A percentile compares a stretch with the other conserved stretches of the same genome.
These are phyloP conservation scores for Globisporangium parvum DNA, from an alignment of 352 stramenopile species.

Conservation along the genomic window DNA sequence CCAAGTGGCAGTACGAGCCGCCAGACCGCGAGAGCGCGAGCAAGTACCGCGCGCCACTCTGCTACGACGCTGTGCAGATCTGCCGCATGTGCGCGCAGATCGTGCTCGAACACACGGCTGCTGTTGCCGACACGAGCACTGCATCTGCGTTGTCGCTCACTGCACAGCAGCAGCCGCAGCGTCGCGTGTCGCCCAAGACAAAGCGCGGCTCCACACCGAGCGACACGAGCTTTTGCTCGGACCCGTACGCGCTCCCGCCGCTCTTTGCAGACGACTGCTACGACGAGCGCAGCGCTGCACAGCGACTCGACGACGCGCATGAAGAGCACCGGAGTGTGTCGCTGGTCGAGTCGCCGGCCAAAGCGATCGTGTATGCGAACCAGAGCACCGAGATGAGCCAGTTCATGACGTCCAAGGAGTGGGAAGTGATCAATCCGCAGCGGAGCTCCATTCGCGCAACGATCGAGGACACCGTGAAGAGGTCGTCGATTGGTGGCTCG, in stretches of 20 bases:
- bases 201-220: conserved; percentile 9
- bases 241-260: conserved; percentile 60
- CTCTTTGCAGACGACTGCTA: conserved; percentile 52
- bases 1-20: conserved; percentile 45
- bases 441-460: conserved; percentile 45
- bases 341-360: conserved; percentile 32
- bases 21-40: conserved; percentile 32
- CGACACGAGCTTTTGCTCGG: conserved; percentile 31
- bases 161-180: neutral
- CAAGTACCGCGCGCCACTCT: conserved; percentile 57
- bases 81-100: conserved; percentile 75
- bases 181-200: too few species aligned
- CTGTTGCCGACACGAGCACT: neutral
- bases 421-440: conserved; percentile 53
- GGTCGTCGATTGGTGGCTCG: neutral
- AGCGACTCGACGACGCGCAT: conserved; percentile 13
- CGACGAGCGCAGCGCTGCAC: conserved; percentile 2
- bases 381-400: conserved; percentile 28
- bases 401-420: conserved; percentile 67
- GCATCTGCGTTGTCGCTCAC: neutral
- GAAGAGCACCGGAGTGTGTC: conserved; percentile 9
- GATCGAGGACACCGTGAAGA: conserved; percentile 32
- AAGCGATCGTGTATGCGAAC: conserved; percentile 58
- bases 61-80: conserved; percentile 66
- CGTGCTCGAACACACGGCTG: conserved; percentile 36